phyloP scores from a whole-genome alignment of 441 rosid species.

The Syzygium malaccense region DNA sequence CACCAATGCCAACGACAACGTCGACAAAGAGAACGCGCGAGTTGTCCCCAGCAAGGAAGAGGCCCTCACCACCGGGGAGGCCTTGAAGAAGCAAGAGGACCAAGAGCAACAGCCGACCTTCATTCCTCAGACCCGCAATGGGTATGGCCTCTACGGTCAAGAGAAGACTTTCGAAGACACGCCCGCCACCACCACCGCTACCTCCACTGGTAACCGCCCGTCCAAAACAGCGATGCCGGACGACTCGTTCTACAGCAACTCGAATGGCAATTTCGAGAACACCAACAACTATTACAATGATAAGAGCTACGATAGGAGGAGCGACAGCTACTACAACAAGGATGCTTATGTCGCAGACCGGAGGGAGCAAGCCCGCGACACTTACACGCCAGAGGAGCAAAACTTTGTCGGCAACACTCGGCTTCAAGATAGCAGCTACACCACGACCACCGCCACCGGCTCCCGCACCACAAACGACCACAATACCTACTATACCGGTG shows the following conservation, averaged over 20 bases:
- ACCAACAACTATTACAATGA: conserved; percentile 12
- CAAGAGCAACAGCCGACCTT: conserved; percentile 25
- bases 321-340: conserved; percentile 9
- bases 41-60: conserved; percentile 7
- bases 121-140: conserved; percentile 34
- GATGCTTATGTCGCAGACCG: background rate
- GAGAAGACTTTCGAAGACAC: conserved; percentile 7
- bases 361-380: background rate
- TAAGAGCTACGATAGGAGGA: background rate
- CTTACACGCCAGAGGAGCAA: background rate
- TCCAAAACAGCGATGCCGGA: background rate
- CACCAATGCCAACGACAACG: conserved; percentile 13
- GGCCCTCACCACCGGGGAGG: background rate
- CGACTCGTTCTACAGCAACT: conserved; percentile 1
- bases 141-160: conserved; percentile 52
- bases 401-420: background rate
- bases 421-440: background rate
- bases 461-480: background rate
- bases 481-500: background rate
- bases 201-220: background rate
- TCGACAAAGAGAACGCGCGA: background rate
- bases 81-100: background rate
- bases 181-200: conserved; percentile 18
- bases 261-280: background rate
- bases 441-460: background rate